phyloP scores from a whole-genome alignment of 2,329 filamentous ascomycete species.

The Ceratocystis huliohia region DNA sequence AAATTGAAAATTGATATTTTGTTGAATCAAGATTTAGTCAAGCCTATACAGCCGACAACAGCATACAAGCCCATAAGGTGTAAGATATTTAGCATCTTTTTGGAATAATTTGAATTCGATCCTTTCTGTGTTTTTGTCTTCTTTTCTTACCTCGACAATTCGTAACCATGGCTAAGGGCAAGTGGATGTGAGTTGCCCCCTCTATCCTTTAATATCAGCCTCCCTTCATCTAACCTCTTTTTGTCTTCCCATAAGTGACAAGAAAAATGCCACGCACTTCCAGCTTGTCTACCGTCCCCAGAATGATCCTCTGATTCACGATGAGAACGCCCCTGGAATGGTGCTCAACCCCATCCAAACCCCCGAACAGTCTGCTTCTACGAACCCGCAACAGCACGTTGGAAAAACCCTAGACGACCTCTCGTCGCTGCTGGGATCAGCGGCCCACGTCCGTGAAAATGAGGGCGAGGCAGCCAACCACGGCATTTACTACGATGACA shows the following conservation, averaged over 20 bases:
- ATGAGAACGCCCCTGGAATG: constrained; percentile 76
- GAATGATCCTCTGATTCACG: constrained; percentile 94
- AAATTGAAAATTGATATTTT: background rate
- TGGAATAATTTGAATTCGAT: background rate
- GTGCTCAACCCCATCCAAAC: constrained; percentile 60
- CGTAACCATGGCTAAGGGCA: constrained; percentile 57
- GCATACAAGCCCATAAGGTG: too few species aligned
- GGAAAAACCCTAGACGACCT: constrained; percentile 61
- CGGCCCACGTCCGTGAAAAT: constrained; percentile 61
- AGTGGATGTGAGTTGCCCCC: constrained; percentile 45
- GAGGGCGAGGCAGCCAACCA: constrained; percentile 93
- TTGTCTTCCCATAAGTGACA: constrained; percentile 43
- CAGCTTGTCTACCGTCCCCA: constrained; percentile 90
- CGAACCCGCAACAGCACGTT: constrained; percentile 23
- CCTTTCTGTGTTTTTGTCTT: background rate
- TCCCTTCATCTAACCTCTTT: constrained; percentile 20
- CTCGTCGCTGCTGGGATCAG: constrained; percentile 58
- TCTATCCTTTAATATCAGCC: too few species aligned
- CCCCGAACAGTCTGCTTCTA: constrained; percentile 30
- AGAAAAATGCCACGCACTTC: constrained; percentile 87
- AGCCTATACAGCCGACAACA: too few species aligned
- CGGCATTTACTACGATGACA: constrained; percentile 90
- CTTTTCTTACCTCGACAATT: background rate
- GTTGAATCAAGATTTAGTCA: background rate
- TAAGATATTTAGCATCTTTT: too few species aligned